phyloP scores from a whole-genome alignment of 495 filamentous ascomycete species.

The Evernia prunastri region DNA sequence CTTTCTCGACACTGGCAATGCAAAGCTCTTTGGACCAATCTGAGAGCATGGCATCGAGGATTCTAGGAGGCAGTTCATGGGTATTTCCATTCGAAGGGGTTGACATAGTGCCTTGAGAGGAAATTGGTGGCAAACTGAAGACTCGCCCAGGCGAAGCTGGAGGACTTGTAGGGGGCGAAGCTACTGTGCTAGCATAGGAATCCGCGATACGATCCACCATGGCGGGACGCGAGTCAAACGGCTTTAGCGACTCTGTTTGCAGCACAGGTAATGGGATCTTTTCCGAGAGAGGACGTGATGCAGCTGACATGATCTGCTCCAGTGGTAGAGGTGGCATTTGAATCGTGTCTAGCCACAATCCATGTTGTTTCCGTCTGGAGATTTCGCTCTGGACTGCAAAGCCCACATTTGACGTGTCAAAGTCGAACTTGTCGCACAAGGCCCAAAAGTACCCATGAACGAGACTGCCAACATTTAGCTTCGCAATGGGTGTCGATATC shows the following conservation, averaged over 20 bases:
- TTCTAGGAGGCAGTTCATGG: constrained; percentile 40
- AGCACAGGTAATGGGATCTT: constrained; percentile 35
- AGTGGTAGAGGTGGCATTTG: constrained; percentile 48
- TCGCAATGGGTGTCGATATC: constrained; percentile 46
- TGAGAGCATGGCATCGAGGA: constrained; percentile 65
- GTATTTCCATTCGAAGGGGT: background rate
- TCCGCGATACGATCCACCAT: constrained; percentile 67
- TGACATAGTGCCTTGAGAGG: constrained; percentile 10
- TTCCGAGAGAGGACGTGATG: constrained; percentile 28
- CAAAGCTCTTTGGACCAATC: constrained; percentile 72
- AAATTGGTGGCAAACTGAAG: constrained; percentile 54
- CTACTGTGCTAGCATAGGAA: constrained; percentile 52
- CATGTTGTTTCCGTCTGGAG: constrained; percentile 57
- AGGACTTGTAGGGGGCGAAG: constrained; percentile 61
- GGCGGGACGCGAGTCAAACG: constrained; percentile 58
- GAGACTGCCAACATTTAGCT: constrained; percentile 72
- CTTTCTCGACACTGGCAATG: constrained; percentile 58
- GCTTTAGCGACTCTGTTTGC: constrained; percentile 52
- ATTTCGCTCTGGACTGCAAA: constrained; percentile 69
- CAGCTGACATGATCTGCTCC: constrained; percentile 36
- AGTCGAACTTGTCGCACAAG: constrained; percentile 68
- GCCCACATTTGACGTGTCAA: constrained; percentile 60
- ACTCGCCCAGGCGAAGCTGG: constrained; percentile 62
- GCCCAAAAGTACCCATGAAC: constrained; percentile 84
- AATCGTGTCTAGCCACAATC: constrained; percentile 69